phyloP scores from a whole-genome alignment of 441 rosid species.

The Bocquillonia castaneifolia region DNA sequence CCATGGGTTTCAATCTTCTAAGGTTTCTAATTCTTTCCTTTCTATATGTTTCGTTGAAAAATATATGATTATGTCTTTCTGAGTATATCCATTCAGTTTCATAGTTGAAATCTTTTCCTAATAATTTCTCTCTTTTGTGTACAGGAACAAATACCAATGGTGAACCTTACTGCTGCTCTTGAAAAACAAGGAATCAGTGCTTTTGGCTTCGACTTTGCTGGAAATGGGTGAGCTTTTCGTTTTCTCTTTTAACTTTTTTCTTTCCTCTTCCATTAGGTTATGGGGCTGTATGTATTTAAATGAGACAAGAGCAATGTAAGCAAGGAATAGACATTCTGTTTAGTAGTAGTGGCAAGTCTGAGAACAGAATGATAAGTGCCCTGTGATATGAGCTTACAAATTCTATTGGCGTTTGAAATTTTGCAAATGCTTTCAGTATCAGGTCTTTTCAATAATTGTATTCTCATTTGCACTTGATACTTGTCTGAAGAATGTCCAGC shows the following conservation, averaged over 20 bases:
- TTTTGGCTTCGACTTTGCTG: constrained; percentile 80
- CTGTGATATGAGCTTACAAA: no score
- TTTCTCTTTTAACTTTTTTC: neutral
- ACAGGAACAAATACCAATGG: constrained; percentile 74
- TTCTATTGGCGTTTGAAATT: no score
- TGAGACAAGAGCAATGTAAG: no score
- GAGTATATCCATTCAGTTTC: neutral
- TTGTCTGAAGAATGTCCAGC: no score
- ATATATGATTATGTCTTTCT: neutral
- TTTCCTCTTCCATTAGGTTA: no score
- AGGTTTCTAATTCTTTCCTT: constrained; percentile 35
- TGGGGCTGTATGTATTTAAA: no score
- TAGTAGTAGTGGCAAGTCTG: no score
- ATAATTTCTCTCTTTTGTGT: neutral
- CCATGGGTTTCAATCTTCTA: constrained; percentile 79
- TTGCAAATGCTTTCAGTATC: no score
- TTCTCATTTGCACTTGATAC: no score
- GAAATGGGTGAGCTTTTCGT: constrained; percentile 56
- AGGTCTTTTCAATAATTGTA: no score
- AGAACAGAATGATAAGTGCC: no score
- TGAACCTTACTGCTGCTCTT: constrained; percentile 47
- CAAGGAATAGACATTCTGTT: no score
- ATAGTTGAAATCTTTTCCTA: neutral
- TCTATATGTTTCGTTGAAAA: neutral
- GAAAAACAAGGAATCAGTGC: constrained; percentile 51